phyloP scores from a whole-genome alignment of 345 rosid genomes.

The Citrus sp. region DNA sequence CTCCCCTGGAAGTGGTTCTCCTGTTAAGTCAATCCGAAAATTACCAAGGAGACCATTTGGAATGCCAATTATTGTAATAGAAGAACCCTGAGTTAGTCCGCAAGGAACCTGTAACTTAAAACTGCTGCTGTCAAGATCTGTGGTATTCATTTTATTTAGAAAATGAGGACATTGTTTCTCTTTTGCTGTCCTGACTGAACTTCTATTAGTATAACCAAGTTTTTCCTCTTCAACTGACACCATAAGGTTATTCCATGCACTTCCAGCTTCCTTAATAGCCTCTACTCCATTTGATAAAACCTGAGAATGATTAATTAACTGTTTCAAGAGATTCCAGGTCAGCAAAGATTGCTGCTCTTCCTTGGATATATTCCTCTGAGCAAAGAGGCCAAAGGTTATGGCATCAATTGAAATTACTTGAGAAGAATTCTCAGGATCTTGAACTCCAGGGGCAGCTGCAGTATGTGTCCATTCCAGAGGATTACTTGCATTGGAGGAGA shows the following conservation, averaged over 20 bases:
- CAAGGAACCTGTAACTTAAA: slow-evolving; percentile 71
- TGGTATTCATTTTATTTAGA: slow-evolving; percentile 75
- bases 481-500: slow-evolving; percentile 52
- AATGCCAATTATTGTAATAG: slow-evolving; percentile 83
- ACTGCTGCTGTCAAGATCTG: slow-evolving; percentile 44
- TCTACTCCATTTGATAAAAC: slow-evolving; percentile 68
- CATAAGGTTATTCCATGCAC: slow-evolving; percentile 82
- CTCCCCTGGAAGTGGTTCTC: slow-evolving; percentile 97
- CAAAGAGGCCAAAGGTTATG: slow-evolving; percentile 51
- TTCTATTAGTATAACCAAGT: slow-evolving; percentile 42
- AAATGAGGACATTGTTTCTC: slow-evolving; percentile 89
- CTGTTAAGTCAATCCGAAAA: slow-evolving; percentile 81
- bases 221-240: slow-evolving; percentile 67
- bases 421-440: slow-evolving; percentile 52
- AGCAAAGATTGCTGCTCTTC: slow-evolving; percentile 65
- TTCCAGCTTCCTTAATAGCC: slow-evolving; percentile 87
- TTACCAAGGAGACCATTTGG: slow-evolving; percentile 89
- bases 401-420: slow-evolving; percentile 56
- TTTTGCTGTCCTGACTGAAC: slow-evolving; percentile 37
- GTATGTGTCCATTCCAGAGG: slow-evolving; percentile 74
- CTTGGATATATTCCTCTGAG: slow-evolving; percentile 53
- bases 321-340: slow-evolving; percentile 70
- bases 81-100: slow-evolving; percentile 94
- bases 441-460: slow-evolving; percentile 50
- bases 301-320: slow-evolving; percentile 63